These are phyloP conservation scores for Backusella sp. DNA, from an alignment of 192 early-diverging fungal genomes.

Conservation along the genomic window DNA sequence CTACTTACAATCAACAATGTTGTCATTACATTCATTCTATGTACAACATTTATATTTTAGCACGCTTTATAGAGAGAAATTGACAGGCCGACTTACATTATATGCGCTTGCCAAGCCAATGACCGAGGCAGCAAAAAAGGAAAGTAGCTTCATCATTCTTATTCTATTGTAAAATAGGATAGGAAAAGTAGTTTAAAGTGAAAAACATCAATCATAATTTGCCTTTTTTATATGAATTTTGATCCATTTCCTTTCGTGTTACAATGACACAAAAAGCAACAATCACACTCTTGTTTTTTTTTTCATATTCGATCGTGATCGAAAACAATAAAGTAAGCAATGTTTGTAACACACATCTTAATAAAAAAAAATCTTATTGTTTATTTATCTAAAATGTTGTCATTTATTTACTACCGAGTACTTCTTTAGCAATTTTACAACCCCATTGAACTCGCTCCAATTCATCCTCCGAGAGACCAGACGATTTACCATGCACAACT, in stretches of 20 bases:
- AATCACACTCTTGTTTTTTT: not conserved
- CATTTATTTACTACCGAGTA: conserved; percentile 21
- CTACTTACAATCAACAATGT: conserved; percentile 35
- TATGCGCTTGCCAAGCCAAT: conserved; percentile 9
- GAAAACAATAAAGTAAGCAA: not conserved
- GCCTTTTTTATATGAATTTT: not conserved
- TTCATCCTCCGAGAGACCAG: conserved; percentile 59
- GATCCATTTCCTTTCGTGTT: not conserved
- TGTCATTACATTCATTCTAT: conserved; percentile 38
- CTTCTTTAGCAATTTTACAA: conserved; percentile 65
- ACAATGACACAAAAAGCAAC: not conserved
- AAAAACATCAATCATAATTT: not conserved
- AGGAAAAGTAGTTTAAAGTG: not conserved
- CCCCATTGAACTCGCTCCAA: conserved; percentile 63
- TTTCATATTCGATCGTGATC: conserved; percentile 1
- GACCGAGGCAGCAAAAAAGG: not conserved
- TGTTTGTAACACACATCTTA: not conserved
- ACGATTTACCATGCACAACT: conserved; percentile 59
- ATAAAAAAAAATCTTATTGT: conserved; percentile 12
- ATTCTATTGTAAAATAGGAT: not conserved
- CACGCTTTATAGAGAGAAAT: not conserved
- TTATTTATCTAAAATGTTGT: not conserved
- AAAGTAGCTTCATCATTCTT: not conserved
- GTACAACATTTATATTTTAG: not conserved
- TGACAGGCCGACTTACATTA: not conserved